Evolutionary conservation across 805 yeast genomes (phyloP), one percentile per base, ranked within the genome.

Genomic region (Saturnispora kantuleensis): DNA sequence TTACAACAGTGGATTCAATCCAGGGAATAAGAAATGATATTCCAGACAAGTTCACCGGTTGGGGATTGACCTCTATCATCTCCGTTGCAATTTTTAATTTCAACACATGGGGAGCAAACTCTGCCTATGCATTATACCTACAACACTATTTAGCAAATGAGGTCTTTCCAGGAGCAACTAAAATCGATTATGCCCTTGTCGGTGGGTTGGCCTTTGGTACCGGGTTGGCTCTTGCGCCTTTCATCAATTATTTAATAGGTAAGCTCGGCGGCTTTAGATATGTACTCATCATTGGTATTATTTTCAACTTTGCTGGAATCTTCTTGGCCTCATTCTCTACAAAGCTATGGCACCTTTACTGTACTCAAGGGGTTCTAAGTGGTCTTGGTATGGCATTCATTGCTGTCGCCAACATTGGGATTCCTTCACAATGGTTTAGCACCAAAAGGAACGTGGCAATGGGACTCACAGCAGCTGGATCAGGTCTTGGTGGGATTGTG

Each of bases 51-150:
- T 87, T 87, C 2, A 71, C 74, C 46, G 86, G 84, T 2, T 79
- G 86, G 83, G 76, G 81, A 0, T 67, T 79, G 15, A 18, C 54
- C 2, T 43, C 55, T 13, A 71, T 74, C 11, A 47, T 73, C n/a
- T 75, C 78, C 11, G 69, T 74, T 3, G 63, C 69, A 21, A 41
- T 76, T 4, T 62, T 77, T 35, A 76, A 77, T 57, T 71, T 77
- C 50, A 67, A 73, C 33, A 74, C 85, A 0, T 83, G 90, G 89
- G 93, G 93, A 11, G 73, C 82, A 51, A 81, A 81, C 51, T 65
- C 77, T 6, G 82, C 80, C 3, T 83, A 70, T 56, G 81, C 86
- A 28, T 71, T 83, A 5, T 80, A 77, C 50, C 63, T 82, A 21
- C 70, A 82, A 1, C 69, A 68, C 49, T 83, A 79, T 54, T 49